A percentile compares a stretch with the other conserved stretches of the same genome.
These are phyloP conservation scores for Leccinellum luteum DNA, from an alignment of 768 basidiomycete species.

Conservation along the genomic window DNA sequence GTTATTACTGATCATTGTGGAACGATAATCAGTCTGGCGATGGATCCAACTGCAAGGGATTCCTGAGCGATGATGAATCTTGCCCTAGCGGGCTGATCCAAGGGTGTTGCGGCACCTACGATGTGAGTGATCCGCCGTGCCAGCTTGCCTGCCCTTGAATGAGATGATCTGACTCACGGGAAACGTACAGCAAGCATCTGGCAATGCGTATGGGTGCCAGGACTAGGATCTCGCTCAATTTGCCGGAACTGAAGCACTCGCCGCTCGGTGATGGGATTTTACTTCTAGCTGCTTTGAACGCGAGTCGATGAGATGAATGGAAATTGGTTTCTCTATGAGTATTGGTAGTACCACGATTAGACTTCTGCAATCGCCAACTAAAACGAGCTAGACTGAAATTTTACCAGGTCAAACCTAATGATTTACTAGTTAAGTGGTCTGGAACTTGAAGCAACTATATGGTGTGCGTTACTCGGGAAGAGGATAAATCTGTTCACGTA, in stretches of 20 bases:
- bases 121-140: neutral
- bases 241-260: too few relatives aligned
- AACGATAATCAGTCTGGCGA: neutral
- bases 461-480: too few relatives aligned
- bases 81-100: neutral
- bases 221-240: too few relatives aligned
- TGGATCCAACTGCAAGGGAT: neutral
- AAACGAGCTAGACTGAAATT: too few relatives aligned
- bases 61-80: neutral
- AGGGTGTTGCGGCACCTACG: neutral
- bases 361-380: too few relatives aligned
- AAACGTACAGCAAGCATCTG: too few relatives aligned
- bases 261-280: neutral
- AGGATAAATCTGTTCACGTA: too few relatives aligned
- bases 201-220: too few relatives aligned
- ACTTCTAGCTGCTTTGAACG: neutral
- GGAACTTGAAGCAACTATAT: too few relatives aligned
- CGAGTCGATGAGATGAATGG: neutral
- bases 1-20: neutral
- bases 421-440: too few relatives aligned
- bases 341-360: too few relatives aligned
- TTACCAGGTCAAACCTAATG: too few relatives aligned
- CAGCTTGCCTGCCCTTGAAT: neutral
- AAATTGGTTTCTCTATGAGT: neutral
- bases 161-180: neutral